Evolutionary conservation across 2,329 filamentous ascomycete species (phyloP), one percentile per base, ranked within the genome.

Genomic region (Beauveria scarabaeidicola): DNA sequence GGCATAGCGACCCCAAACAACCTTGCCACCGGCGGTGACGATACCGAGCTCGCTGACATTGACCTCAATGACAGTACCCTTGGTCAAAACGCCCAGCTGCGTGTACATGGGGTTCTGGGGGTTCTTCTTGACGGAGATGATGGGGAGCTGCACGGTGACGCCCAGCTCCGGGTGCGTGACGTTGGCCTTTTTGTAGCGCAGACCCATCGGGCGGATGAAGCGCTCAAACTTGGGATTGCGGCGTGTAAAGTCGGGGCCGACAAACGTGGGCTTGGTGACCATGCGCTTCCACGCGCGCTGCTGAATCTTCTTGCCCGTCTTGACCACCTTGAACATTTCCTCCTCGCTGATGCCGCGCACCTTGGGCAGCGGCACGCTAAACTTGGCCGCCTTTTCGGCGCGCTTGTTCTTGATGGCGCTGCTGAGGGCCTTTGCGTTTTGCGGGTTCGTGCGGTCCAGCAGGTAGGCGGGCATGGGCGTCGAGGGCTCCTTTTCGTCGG

Each of bases 251-350:
- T 96, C 91, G 38, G 84, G 85, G 0, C 92, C 93, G 23, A 97
- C 93, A 73, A 97, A 97, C 59, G 72, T 77, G 61, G 69, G 72
- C 66, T 83, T 83, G 32, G 80, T 84, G 63, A 85, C 80, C 79
- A 86, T 86, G 40, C 86, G 75, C 77, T 89, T 89, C 87, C 87
- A 83, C 60, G 80, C 81, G 81, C 94, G 95, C 83, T 95, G 91
- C 60, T 86, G 81, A 2, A 87, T 91, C 81, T 96, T 97, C 84
- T 95, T 95, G 68, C 94, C 93, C 36, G 93, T 97, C 78, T 91
- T 91, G 69, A 97, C 86, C 15, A 96, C 92, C 76, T 90, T 93
- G 81, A 97, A 97, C 88, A 97, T 93, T 78, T 96, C 93, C 80
- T 96, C 91, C 78, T 97, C 93, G 66, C 84, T 86, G 67, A 97